Percentiles rank a stretch among this genome's conserved stretches.
Conservation (phyloP, 192 early-diverging fungal species). For the Blastocladiella britannica region DNA sequence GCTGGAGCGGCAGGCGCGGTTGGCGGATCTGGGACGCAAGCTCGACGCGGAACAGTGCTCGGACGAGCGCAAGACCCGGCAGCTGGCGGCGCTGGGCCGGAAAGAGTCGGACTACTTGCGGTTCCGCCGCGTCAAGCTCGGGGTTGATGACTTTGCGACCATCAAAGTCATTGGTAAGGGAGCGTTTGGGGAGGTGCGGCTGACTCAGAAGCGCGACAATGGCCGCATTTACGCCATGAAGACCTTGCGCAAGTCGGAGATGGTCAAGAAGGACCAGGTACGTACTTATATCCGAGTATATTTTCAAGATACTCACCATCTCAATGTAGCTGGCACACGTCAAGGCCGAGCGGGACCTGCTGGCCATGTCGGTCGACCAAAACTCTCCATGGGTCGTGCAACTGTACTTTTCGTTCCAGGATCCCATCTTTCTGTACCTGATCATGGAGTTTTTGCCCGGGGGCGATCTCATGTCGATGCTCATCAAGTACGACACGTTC, state of each 20-base stretch:
- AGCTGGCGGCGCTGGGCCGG: conserved; percentile 50
- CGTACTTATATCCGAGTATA: background rate
- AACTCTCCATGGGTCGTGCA: conserved; percentile 97
- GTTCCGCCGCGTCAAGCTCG: conserved; percentile 67
- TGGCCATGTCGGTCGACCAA: conserved; percentile 59
- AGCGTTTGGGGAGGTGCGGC: conserved; percentile 93
- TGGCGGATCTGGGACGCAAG: conserved; percentile 52
- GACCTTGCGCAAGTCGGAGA: conserved; percentile 82
- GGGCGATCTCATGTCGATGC: conserved; percentile 99
- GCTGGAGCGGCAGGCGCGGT: conserved; percentile 41
- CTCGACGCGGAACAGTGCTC: conserved; percentile 52
- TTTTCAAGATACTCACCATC: conserved; percentile 1
- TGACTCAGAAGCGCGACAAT: conserved; percentile 88
- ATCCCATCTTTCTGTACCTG: conserved; percentile 75
- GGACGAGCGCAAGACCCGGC: conserved; percentile 71
- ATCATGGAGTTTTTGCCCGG: conserved; percentile 99
- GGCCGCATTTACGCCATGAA: conserved; percentile 99
- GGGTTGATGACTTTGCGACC: conserved; percentile 79
- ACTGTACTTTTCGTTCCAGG: conserved; percentile 97
- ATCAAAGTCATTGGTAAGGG: conserved; percentile 97
- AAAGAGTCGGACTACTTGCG: conserved; percentile 91
- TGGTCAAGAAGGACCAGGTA: conserved; percentile 91
- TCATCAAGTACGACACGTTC: conserved; percentile 97
- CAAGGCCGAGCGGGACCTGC: conserved; percentile 90
- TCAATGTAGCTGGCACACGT: conserved; percentile 56